Evolutionary conservation across 805 yeast genomes (phyloP).

Genomic region (Lachancea kluyveri): DNA sequence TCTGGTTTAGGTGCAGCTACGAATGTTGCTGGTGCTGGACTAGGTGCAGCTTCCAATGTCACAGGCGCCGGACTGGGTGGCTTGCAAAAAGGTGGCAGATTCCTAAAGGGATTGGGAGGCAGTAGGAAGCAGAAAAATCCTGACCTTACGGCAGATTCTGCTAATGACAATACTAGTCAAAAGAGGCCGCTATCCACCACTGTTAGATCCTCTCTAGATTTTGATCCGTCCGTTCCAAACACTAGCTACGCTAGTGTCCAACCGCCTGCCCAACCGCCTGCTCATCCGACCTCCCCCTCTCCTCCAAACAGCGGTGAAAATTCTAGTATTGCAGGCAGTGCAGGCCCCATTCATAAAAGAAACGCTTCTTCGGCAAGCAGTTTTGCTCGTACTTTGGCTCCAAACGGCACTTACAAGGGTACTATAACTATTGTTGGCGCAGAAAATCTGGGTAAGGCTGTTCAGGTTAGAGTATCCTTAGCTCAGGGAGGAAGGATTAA

Average conservation of each 20-base stretch:
- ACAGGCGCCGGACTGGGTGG: slow-evolving; percentile 43
- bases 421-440: slow-evolving; percentile 46
- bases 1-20: slow-evolving; percentile 37
- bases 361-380: slow-evolving; percentile 18
- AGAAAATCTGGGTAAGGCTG: slow-evolving; percentile 34
- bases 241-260: slow-evolving; percentile 24
- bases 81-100: slow-evolving; percentile 41
- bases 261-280: slow-evolving; percentile 2
- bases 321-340: slow-evolving; percentile 18
- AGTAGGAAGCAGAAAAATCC: slow-evolving; percentile 22
- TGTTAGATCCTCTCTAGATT: slow-evolving; percentile 16
- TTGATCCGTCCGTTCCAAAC: slow-evolving; percentile 26
- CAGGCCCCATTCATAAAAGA: slow-evolving; percentile 14
- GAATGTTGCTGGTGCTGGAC: slow-evolving; percentile 37
- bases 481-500: slow-evolving; percentile 41
- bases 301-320: slow-evolving; percentile 13
- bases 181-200: slow-evolving; percentile 4
- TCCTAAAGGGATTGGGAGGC: slow-evolving; percentile 31
- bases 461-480: slow-evolving; percentile 50
- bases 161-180: neutral
- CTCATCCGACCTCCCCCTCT: slow-evolving; percentile 4
- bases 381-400: slow-evolving; percentile 28
- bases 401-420: slow-evolving; percentile 39
- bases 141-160: too few relatives aligned
- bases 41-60: slow-evolving; percentile 35